Percentiles rank a stretch among this genome's conserved stretches.
Conservation (phyloP, 2,329 filamentous ascomycete species). For the Xylariaceae sp. region DNA sequence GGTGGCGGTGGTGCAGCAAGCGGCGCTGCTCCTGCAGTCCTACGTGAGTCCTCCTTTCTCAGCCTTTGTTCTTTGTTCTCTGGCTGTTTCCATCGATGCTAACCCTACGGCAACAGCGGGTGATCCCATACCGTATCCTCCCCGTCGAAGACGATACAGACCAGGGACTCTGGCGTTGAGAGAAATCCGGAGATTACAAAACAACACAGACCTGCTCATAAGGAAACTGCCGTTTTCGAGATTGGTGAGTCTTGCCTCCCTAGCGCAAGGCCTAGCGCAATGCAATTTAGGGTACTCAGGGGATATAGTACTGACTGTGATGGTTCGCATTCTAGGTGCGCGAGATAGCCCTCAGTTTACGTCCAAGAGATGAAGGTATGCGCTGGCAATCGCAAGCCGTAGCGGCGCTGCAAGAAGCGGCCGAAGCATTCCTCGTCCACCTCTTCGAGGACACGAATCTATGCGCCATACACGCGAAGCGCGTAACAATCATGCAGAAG, state of each 20-base stretch:
- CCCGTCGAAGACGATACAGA: constrained; percentile 58
- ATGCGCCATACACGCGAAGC: constrained; percentile 93
- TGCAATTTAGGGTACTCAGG: background rate
- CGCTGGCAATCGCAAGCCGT: constrained; percentile 97
- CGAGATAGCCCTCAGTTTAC: constrained; percentile 65
- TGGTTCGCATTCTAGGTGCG: constrained; percentile 45
- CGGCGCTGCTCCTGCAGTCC: constrained; percentile 16
- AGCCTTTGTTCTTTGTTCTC: background rate
- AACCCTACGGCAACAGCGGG: constrained; percentile 50
- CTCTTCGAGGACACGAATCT: constrained; percentile 96
- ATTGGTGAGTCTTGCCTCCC: constrained; percentile 47
- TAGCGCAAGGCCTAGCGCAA: background rate
- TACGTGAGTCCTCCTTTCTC: constrained; percentile 32
- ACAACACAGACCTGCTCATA: constrained; percentile 80
- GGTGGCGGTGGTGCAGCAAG: constrained; percentile 16
- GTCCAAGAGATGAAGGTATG: constrained; percentile 62
- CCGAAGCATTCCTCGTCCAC: constrained; percentile 94
- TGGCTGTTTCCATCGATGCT: constrained; percentile 10
- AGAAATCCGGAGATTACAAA: constrained; percentile 89
- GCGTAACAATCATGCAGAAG: constrained; percentile 96
- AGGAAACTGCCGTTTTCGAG: constrained; percentile 75
- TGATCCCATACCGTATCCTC: constrained; percentile 60
- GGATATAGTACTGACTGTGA: constrained; percentile 1
- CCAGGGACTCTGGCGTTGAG: constrained; percentile 82
- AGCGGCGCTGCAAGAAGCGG: constrained; percentile 84